Conservation (phyloP, 257 asterid species). For the Gentiana macrophylla region DNA sequence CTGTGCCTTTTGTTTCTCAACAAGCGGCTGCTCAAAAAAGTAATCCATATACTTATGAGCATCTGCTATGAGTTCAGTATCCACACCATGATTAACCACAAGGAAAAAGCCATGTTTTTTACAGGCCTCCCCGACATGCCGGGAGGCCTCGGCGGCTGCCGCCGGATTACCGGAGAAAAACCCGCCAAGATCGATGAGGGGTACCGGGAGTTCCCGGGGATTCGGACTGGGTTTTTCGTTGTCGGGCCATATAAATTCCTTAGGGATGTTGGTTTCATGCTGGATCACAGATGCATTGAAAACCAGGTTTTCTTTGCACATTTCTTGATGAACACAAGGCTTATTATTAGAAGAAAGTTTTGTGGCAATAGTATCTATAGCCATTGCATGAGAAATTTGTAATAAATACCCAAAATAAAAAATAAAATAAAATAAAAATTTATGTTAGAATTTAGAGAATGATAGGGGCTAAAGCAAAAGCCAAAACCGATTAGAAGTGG, state of each 20-base stretch:
- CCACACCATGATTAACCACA: slow-evolving; percentile 68
- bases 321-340: slow-evolving; percentile 15
- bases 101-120: slow-evolving; percentile 63
- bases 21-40: slow-evolving; percentile 61
- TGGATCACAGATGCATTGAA: slow-evolving; percentile 45
- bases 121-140: slow-evolving; percentile 62
- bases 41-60: slow-evolving; percentile 63
- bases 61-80: slow-evolving; percentile 32
- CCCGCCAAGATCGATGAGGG: slow-evolving; percentile 53
- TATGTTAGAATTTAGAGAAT: slow-evolving; percentile 3
- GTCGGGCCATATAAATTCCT: slow-evolving; percentile 85
- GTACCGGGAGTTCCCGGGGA: slow-evolving; percentile 41
- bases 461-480: slow-evolving; percentile 33
- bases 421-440: no score
- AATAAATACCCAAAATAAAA: neutral
- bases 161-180: slow-evolving; percentile 55
- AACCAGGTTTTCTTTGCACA: slow-evolving; percentile 13
- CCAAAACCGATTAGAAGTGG: slow-evolving; percentile 28
- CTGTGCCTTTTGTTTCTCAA: slow-evolving; percentile 50
- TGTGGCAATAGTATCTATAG: slow-evolving; percentile 28
- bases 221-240: slow-evolving; percentile 51
- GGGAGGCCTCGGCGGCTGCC: slow-evolving; percentile 36
- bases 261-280: slow-evolving; percentile 42
- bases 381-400: slow-evolving; percentile 42
- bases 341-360: slow-evolving; percentile 10